Conservation (phyloP, 2,329 filamentous ascomycete species). For the Penicillium sp. region DNA sequence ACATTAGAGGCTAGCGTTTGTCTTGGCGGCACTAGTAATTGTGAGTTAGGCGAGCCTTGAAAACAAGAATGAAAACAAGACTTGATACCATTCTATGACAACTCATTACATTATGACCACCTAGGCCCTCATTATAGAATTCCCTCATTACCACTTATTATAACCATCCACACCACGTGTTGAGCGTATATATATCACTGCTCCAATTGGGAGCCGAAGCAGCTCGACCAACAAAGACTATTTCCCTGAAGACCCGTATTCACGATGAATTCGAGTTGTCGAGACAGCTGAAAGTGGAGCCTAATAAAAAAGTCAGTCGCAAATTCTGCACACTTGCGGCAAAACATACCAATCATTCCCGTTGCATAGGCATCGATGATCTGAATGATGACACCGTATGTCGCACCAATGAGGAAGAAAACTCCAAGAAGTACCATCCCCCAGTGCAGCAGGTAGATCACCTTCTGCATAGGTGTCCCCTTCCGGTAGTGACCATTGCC, state of each 20-base stretch:
- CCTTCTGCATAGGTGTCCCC: slow-evolving; percentile 36
- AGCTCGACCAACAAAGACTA: background rate
- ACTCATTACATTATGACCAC: background rate
- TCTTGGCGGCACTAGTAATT: background rate
- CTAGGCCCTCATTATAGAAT: background rate
- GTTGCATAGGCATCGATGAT: slow-evolving; percentile 24
- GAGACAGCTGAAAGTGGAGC: slow-evolving; percentile 24
- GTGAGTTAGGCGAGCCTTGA: background rate
- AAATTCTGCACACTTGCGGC: background rate
- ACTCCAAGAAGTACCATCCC: slow-evolving; percentile 43
- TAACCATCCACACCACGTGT: background rate
- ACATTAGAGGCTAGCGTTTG: background rate
- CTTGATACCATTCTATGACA: background rate
- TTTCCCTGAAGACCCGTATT: background rate
- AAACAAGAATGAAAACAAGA: background rate
- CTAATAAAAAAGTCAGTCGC: slow-evolving; percentile 4
- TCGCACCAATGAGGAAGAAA: slow-evolving; percentile 48
- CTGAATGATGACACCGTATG: slow-evolving; percentile 23
- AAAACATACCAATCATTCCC: slow-evolving; percentile 21
- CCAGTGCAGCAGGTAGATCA: slow-evolving; percentile 40
- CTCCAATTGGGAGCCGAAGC: background rate
- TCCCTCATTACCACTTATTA: background rate
- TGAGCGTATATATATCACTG: background rate
- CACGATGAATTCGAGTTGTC: slow-evolving; percentile 24
- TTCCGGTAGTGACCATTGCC: slow-evolving; percentile 44